A percentile compares a stretch with the other conserved stretches of the same genome.
Conservation (phyloP, 495 filamentous ascomycete species). For the Xylaria bambusicola region DNA sequence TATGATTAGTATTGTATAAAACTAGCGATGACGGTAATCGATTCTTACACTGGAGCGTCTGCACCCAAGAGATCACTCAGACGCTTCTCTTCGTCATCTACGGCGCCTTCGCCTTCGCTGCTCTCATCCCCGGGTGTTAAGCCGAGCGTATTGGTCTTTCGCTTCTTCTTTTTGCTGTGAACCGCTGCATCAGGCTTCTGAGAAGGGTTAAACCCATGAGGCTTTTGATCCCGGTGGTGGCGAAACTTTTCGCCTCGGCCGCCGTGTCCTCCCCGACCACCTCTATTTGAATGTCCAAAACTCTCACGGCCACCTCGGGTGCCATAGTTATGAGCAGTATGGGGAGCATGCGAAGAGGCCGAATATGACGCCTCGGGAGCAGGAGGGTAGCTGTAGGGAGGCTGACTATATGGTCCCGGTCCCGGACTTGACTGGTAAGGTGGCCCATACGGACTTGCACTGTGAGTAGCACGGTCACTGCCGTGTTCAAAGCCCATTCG, state of each 20-base stretch:
- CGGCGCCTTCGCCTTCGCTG: constrained; percentile 67
- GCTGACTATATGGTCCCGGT: constrained; percentile 32
- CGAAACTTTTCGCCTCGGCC: constrained; percentile 52
- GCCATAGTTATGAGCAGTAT: constrained; percentile 38
- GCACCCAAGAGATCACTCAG: constrained; percentile 60
- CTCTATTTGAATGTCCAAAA: constrained; percentile 38
- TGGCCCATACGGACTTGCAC: constrained; percentile 13
- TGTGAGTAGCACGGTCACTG: constrained; percentile 17
- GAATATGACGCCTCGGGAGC: constrained; percentile 34
- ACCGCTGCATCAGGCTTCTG: constrained; percentile 61
- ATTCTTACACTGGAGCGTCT: constrained; percentile 48
- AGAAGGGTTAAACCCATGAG: constrained; percentile 48
- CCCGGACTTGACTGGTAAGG: constrained; percentile 25
- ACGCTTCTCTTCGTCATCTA: constrained; percentile 72
- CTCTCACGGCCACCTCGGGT: constrained; percentile 46
- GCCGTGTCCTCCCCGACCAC: constrained; percentile 54
- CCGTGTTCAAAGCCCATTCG: constrained; percentile 26
- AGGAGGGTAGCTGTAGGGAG: constrained; percentile 40
- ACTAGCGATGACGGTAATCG: constrained; percentile 11
- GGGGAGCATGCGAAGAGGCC: constrained; percentile 39
- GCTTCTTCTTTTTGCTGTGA: constrained; percentile 73
- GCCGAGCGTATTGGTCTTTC: constrained; percentile 76
- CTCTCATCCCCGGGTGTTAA: constrained; percentile 66
- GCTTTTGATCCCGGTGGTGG: constrained; percentile 38
- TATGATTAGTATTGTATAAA: constrained; percentile 23